These are phyloP conservation scores for Pythium sukuiense DNA, from an alignment of 352 stramenopile genomes.

Conservation along the genomic window DNA sequence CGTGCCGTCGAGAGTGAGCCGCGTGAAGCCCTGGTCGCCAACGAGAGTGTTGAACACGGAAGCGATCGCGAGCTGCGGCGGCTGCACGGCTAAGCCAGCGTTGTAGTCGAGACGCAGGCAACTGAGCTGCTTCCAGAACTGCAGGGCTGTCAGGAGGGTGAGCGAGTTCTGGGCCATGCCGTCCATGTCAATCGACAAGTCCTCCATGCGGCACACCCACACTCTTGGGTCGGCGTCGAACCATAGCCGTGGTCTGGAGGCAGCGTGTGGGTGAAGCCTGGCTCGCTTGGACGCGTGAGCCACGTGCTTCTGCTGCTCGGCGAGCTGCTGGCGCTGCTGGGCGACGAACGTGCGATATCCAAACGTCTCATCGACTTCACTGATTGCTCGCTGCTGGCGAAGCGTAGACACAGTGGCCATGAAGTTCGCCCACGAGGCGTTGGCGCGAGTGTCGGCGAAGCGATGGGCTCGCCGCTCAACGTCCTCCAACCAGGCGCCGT, in stretches of 20 bases:
- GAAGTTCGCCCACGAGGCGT: not conserved
- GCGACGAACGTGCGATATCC: slow-evolving; percentile 10
- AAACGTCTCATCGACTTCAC: not conserved
- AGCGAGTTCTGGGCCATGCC: not conserved
- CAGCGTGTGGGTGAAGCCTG: not conserved
- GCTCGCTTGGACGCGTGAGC: not conserved
- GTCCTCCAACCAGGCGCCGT: not conserved
- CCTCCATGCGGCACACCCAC: slow-evolving; percentile 10
- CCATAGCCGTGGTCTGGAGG: no score
- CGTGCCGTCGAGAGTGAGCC: no score
- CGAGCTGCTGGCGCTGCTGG: not conserved
- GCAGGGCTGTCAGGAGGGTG: no score
- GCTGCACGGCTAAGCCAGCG: no score
- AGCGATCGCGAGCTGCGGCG: no score
- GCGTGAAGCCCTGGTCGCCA: no score
- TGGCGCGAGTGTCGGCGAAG: slow-evolving; percentile 5
- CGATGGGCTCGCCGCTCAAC: slow-evolving; percentile 2
- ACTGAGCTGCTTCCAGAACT: no score
- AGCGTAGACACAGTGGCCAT: not conserved
- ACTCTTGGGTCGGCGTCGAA: slow-evolving; percentile 6
- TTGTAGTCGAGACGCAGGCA: no score
- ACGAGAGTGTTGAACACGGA: no score
- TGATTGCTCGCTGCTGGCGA: not conserved
- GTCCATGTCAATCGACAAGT: slow-evolving; percentile 7
- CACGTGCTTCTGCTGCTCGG: not conserved